Base-by-base conservation (phyloP, 2,329 filamentous ascomycete genomes). In the Neonectria faginata region DNA sequence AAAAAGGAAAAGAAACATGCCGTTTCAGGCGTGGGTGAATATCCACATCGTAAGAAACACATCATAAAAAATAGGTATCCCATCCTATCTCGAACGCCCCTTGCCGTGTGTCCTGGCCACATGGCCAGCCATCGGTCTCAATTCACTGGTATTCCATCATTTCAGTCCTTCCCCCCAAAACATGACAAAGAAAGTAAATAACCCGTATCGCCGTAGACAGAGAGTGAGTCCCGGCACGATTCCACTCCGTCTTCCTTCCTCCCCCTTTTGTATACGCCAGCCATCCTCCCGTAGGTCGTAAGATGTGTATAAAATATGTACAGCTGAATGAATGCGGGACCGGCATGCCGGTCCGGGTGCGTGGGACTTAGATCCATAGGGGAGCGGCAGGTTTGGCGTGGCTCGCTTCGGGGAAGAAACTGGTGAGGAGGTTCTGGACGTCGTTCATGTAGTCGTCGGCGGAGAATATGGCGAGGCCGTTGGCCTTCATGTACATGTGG, bases 361-460 rank as follows among this genome's bases (percentile, higher is more conserved):
- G 52, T 20, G 44, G 44, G 36, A 52, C 51, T 70, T 72, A 88
- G 67, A 88, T 88, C 86, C 86, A 88, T 57, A 84, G 65, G 12
- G 78, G 74, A 18, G 76, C 77, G 12, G 79, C 66, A 16, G 78
- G 73, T 44, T 76, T 74, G 57, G 74, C 70, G 51, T 78, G 74
- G 18, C 56, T 73, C 20, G 74, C 65, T 47, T 81, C 79, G 11
- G 74, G 82, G 74, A 91, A 90, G 76, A 91, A 88, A 64, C 82
- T 85, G 54, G 84, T 79, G 72, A 91, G 85, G 14, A 97, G 80
- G 60, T 86, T 87, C 69, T 92, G 86, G 62, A 98, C 91, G 76
- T 97, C 94, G 48, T 84, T 82, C 64, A 97, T 81, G 80, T 99
- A 99, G 73, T 97, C 94, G 54, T 93, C 88, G 10, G 92, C 92